These are phyloP conservation scores for Talaromyces wortmannii DNA, from an alignment of 495 filamentous ascomycete genomes.

Conservation along the genomic window DNA sequence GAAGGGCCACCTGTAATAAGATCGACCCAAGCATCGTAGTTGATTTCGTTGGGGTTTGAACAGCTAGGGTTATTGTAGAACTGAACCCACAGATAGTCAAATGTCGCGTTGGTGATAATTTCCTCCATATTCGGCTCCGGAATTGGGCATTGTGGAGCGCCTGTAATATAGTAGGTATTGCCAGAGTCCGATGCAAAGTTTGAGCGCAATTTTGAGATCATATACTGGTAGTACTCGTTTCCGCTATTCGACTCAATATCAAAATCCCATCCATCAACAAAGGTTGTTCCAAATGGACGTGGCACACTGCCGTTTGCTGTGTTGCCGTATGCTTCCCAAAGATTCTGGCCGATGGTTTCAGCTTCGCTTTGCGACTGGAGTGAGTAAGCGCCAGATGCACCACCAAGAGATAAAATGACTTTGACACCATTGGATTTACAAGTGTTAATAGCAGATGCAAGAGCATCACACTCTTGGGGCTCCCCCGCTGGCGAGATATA, in stretches of 20 bases:
- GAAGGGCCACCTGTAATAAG: constrained; percentile 31
- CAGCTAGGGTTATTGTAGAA: constrained; percentile 39
- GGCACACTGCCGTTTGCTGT: constrained; percentile 21
- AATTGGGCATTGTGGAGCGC: constrained; percentile 49
- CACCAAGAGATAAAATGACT: constrained; percentile 44
- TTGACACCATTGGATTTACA: constrained; percentile 45
- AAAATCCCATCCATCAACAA: constrained; percentile 56
- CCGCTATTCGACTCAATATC: constrained; percentile 29
- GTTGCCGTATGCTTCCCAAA: constrained; percentile 48
- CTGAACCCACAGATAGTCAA: constrained; percentile 38
- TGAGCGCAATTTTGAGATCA: constrained; percentile 38
- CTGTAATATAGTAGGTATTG: constrained; percentile 49
- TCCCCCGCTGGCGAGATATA: constrained; percentile 8
- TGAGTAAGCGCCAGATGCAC: constrained; percentile 28
- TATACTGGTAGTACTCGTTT: constrained; percentile 29
- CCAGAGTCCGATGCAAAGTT: constrained; percentile 33
- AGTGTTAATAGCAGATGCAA: constrained; percentile 36
- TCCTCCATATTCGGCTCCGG: constrained; percentile 47
- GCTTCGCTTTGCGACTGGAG: constrained; percentile 35
- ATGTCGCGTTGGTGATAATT: constrained; percentile 18
- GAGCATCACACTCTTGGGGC: constrained; percentile 24
- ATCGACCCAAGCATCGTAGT: constrained; percentile 38
- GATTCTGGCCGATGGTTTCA: constrained; percentile 34
- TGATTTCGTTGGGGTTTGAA: constrained; percentile 16
- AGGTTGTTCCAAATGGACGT: constrained; percentile 45